Evolutionary conservation across 2,329 filamentous ascomycete genomes (phyloP), one percentile per base, ranked within the genome.

Genomic region (Phaeophleospora eucalypticola): DNA sequence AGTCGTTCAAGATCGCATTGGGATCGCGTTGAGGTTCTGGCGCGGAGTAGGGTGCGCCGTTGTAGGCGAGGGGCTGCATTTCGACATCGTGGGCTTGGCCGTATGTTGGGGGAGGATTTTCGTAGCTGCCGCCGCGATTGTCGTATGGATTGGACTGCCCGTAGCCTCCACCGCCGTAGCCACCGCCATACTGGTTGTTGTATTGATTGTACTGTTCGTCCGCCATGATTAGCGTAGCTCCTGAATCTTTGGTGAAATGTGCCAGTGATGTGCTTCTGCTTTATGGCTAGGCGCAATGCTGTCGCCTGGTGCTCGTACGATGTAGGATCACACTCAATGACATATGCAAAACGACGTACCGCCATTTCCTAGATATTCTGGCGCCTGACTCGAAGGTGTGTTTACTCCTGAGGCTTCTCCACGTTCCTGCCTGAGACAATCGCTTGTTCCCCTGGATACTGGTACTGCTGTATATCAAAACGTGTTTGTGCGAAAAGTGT

Each of bases 1-100:
- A 93, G 67, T 93, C 85, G 71, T 94, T 88, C 50, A 96, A 78
- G 57, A 95, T 86, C 46, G 80, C 80, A 65, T 88, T 89, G 36
- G 86, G 82, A 66, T 89, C 81, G 58, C 69, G 34, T 51, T 63
- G 51, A 36, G 49, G 59, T 40, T 53, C 43, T 46, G 51, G 36
- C 35, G 48, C 24, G 29, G 55, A 43, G 49, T 56, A 53, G 8
- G 58, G 57, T 34, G 57, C 58, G 47, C 49, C 46, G 32, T 53
- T 47, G 42, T 61, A 51, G 9, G 53, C 51, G 53, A 87, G 76
- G 10, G 84, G 77, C 38, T 80, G 79, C 83, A 89, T 86, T 70
- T 90, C 86, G 58, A 88, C 81, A 58, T 79, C 76, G 46, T 59
- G 48, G n/a, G n/a, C n/a, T 47, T 55, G 50, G 46, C 60, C 58